Base-by-base conservation (phyloP, 331 rosid species). In the Acacia pycnantha region DNA sequence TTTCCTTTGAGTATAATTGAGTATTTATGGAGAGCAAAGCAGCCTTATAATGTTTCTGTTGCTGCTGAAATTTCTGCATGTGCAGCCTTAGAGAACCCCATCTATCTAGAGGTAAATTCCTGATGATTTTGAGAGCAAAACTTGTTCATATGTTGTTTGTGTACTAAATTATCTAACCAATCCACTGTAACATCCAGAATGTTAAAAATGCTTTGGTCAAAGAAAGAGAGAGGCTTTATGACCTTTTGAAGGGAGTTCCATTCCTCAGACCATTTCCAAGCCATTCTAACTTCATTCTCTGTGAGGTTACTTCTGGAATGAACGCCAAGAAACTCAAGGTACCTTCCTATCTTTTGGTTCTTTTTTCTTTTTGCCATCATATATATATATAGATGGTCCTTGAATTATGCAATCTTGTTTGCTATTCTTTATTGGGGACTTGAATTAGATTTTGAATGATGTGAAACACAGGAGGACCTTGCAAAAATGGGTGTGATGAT, bases 401-500 rank as follows among this genome's bases (percentile, higher is more conserved):
- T 29, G 40, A 29, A 29, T 64, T 0, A 65, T 65, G 43, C 33
- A 48, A 10, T 10, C 8, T 29, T 29, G 40, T 43, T 4, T 62
- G 68, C 70, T 70, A 11, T 64, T 64, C 40, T 2, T 61, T 74
- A 29, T 29, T 76, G 71, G 40, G 0, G 40, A 77, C 87, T 70
- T 7, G 26, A 21, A 43, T 24, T 24, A 35, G 76, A 15, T 19
- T 82, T 84, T 62, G 68, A 62, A 26, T 62, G 10, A 27, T 65
- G 11, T 81, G 85, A 14, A 76, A 37, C 72, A 66, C 80, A 94
- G 98, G 99, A 92, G 87, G 98, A 96, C 80, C 97, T 96, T 9
- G 95, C 99, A 16, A 85, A 87, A 84, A 91, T 92, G 97, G 99
- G 99, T 7, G 98, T 96, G 90, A 96, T 96, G 97, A 96, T 96